Base-by-base conservation (phyloP, 768 basidiomycete genomes). In the Tulasnella calospora region DNA sequence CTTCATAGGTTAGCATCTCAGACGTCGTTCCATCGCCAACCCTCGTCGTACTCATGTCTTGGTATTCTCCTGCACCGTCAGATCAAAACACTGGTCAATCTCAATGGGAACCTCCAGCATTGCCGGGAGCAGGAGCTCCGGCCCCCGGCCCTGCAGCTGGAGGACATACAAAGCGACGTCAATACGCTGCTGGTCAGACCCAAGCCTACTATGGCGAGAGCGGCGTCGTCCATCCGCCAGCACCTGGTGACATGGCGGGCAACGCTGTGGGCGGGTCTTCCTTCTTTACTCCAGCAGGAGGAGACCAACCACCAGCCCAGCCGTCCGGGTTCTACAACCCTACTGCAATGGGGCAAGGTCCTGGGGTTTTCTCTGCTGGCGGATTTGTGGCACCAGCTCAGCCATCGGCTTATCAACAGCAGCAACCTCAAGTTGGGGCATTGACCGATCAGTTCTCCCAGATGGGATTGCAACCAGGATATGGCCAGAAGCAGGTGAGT, bases 161-260 rank as follows among this genome's bases (percentile, higher is more conserved):
- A 15, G 78, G 81, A 33, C 87, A 88, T 80, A 77, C 86, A 75
- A 92, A 94, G 85, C 92, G 94, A 81, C 91, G 96, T 69, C 95
- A 97, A 84, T 98, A 98, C 83, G 96, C 96, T 72, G 91, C 94
- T 4, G 96, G 94, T 15, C 96, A 98, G 85, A 95, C 95, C 0
- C 94, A 95, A 82, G 94, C 89, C 3, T 96, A 96, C 83, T 94
- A 94, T 81, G 81, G 82, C 47, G 83, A 70, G 1, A 36, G 46
- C 51, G 82, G 78, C 33, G 72, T 73, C 12, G 80, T 71, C 12
- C 71, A 33, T 12, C 30, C 72, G 23, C 72, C 75, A 79, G 74
- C 33, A 76, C 57, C 46, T 70, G 85, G 15, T 83, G 84, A 17
- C 87, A 87, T 36, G 80, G 88, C 87, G 83, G 86, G 87, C 81